Evolutionary conservation across 2,329 filamentous ascomycete species (phyloP).

Genomic region (Stachybotrys echinatus): DNA sequence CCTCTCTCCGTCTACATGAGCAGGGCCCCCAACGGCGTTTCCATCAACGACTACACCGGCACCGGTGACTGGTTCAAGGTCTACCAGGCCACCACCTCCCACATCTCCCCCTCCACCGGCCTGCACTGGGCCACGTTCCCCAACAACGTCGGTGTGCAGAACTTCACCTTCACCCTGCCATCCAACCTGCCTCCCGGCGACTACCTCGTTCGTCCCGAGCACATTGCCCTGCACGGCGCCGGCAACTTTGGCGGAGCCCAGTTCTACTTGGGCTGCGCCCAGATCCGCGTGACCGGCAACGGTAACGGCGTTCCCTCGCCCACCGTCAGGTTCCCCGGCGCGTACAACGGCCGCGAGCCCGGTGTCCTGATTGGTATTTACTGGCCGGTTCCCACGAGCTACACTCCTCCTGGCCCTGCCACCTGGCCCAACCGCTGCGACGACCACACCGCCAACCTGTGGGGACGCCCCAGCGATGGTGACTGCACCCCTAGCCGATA

Average conservation of each 20-base stretch:
- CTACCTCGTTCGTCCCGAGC: slow-evolving; percentile 22
- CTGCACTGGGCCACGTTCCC: slow-evolving; percentile 17
- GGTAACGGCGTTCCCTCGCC: slow-evolving; percentile 12
- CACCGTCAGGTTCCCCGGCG: slow-evolving; percentile 21
- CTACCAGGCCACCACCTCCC: slow-evolving; percentile 15
- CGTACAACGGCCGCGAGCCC: slow-evolving; percentile 17
- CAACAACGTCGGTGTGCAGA: slow-evolving; percentile 13
- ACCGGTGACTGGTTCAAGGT: slow-evolving; percentile 25
- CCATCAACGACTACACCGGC: slow-evolving; percentile 16
- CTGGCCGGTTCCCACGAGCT: slow-evolving; percentile 19
- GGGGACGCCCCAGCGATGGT: slow-evolving; percentile 19
- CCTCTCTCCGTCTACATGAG: slow-evolving; percentile 25
- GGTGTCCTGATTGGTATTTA: slow-evolving; percentile 23
- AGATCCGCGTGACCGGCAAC: slow-evolving; percentile 12
- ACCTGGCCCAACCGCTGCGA: slow-evolving; percentile 21
- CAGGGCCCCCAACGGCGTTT: slow-evolving; percentile 16
- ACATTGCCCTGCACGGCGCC: slow-evolving; percentile 24
- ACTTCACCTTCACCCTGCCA: slow-evolving; percentile 16
- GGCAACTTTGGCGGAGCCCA: slow-evolving; percentile 21
- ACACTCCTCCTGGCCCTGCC: slow-evolving; percentile 18
- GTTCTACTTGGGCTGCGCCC: slow-evolving; percentile 21
- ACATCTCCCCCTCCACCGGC: slow-evolving; percentile 12
- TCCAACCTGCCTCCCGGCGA: slow-evolving; percentile 12
- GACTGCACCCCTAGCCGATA: slow-evolving; percentile 18
- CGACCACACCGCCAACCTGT: slow-evolving; percentile 23